phyloP scores from a whole-genome alignment of 768 basidiomycete species.

The Cantharellus anzutake region DNA sequence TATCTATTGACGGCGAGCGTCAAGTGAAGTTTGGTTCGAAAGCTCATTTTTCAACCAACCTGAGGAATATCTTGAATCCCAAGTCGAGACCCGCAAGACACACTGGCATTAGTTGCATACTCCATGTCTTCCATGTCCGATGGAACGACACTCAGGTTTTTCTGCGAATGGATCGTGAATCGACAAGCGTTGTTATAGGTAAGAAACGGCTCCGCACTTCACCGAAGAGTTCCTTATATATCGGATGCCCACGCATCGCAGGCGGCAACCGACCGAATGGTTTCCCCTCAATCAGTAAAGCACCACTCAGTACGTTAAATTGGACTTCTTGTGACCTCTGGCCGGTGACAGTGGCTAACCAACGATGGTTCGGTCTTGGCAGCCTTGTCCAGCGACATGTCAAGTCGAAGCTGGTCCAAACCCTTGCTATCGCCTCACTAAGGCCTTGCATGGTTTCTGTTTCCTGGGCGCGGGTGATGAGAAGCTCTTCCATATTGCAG shows the following conservation, averaged over 20 bases:
- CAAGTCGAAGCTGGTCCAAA: neutral
- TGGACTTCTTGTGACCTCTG: neutral
- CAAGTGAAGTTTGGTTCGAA: too few species aligned
- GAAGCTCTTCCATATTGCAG: neutral
- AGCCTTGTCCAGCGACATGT: constrained; percentile 2
- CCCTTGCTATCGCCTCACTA: neutral
- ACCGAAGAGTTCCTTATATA: neutral
- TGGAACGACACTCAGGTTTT: neutral
- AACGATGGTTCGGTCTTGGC: neutral
- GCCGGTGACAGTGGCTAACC: neutral
- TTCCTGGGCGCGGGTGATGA: neutral
- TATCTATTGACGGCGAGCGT: too few species aligned
- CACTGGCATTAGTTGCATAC: neutral
- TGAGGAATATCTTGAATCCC: too few species aligned
- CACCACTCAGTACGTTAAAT: neutral
- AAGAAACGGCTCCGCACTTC: neutral
- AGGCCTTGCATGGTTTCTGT: neutral
- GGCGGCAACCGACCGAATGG: neutral
- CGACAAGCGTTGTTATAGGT: neutral
- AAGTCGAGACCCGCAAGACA: too few species aligned
- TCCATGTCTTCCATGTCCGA: neutral
- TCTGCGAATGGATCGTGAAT: neutral
- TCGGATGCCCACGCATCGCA: constrained; percentile 1
- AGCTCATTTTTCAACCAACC: too few species aligned
- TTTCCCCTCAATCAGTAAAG: neutral